Base-by-base conservation (phyloP, 129 eudicot species). In the Pulicaria dysenterica region DNA sequence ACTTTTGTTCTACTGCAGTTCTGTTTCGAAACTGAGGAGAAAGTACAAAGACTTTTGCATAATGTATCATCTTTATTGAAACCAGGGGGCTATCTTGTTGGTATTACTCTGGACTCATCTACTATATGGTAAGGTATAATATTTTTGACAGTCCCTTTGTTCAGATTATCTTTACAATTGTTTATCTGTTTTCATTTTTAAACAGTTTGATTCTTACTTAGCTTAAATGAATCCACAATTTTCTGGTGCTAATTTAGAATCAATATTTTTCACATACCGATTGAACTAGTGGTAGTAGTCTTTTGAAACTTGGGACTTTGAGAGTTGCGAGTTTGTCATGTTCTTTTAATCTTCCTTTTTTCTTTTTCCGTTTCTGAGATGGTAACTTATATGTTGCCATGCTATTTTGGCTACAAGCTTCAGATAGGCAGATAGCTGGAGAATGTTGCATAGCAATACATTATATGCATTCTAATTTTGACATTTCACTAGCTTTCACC, bases 71-170 rank as follows among this genome's bases (percentile, higher is more conserved):
- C 89, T 57, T 84, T 94, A 77, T 86, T 94, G 64, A 90, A 90
- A 86, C 99, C 99, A 7, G 99, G 99, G 69, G 97, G 97, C 71
- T 90, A 86, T 71, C 88, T 94, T 84, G 12, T 94, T 13, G 97
- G 99, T 79, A 90, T 94, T 59, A 87, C 97, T 75, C 89, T 96
- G 43, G 99, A 94, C 83, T 94, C 99, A 71, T 90, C 97, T 80
- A 90, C 93, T 55, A 84, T 94, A 85, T 94, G 99, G 99, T 94
- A 90, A 48, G 99, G 42, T 54, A 62, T 69, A 55, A 6, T 55
- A 31, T 44, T 57, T 46, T 45, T 12, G 17, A 51, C n/a, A 38
- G 60, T 73, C 56, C 7, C 50, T 11, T 54, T 49, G 13, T 39
- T 42, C 31, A 42, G 7, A 51, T 50, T 64, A 3, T 64, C 7